phyloP scores from a whole-genome alignment of 371 early-diverging fungal species.

The Nosema muscidifuracis region DNA sequence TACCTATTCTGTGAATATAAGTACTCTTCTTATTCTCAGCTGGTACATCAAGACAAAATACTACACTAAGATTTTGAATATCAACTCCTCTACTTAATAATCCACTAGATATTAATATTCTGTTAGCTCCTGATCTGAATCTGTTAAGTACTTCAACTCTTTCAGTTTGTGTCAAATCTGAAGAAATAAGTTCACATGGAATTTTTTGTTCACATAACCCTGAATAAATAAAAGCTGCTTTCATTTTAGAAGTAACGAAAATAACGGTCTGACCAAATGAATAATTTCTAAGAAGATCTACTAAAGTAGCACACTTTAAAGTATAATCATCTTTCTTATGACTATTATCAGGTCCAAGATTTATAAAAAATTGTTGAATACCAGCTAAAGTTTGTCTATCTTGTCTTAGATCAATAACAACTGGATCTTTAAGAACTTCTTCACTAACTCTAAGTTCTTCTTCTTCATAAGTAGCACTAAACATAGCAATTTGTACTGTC shows the following conservation, averaged over 20 bases:
- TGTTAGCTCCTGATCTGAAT: slow-evolving; percentile 74
- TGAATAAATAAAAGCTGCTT: slow-evolving; percentile 89
- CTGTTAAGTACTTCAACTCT: slow-evolving; percentile 90
- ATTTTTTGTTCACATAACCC: slow-evolving; percentile 81
- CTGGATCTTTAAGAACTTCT: slow-evolving; percentile 88
- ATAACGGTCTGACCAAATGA: slow-evolving; percentile 95
- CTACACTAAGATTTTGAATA: slow-evolving; percentile 95
- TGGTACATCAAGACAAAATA: slow-evolving; percentile 95
- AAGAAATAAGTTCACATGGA: slow-evolving; percentile 92
- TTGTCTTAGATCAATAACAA: slow-evolving; percentile 94
- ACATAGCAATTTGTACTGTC: slow-evolving; percentile 86
- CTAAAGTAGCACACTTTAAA: slow-evolving; percentile 73
- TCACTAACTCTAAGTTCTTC: slow-evolving; percentile 90
- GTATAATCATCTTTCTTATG: slow-evolving; percentile 69
- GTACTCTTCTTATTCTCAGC: slow-evolving; percentile 87
- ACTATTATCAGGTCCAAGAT: slow-evolving; percentile 66
- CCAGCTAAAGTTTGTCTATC: slow-evolving; percentile 99
- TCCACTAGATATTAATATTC: slow-evolving; percentile 94
- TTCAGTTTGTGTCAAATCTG: slow-evolving; percentile 90
- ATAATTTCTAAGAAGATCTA: slow-evolving; percentile 83
- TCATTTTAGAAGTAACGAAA: slow-evolving; percentile 92
- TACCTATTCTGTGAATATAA: slow-evolving; percentile 93
- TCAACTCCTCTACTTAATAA: slow-evolving; percentile 96
- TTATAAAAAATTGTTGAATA: slow-evolving; percentile 95
- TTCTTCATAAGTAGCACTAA: slow-evolving; percentile 88